phyloP scores from a whole-genome alignment of 352 stramenopile species.

The Globisporangium cylindrosporum region DNA sequence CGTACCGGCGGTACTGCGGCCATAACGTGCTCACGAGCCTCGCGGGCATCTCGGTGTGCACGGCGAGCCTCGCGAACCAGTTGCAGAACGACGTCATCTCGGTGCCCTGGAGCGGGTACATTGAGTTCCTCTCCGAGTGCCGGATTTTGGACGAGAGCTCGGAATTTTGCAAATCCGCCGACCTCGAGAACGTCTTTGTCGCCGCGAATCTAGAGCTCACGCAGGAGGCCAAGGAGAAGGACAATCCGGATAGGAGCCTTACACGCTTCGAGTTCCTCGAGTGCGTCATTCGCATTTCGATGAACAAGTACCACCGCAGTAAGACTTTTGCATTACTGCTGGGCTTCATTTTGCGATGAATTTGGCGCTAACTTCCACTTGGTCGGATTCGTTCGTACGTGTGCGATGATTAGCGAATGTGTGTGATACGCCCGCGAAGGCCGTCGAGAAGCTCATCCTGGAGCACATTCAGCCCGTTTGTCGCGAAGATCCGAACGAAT shows the following conservation, averaged over 20 bases:
- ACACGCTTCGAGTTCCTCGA: constrained; percentile 81
- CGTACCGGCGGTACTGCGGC: constrained; percentile 67
- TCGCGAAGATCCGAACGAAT: constrained; percentile 66
- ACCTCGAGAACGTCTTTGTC: constrained; percentile 82
- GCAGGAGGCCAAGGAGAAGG: constrained; percentile 72
- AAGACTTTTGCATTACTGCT: constrained; percentile 2
- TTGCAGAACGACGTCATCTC: constrained; percentile 68
- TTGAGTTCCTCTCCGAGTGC: constrained; percentile 63
- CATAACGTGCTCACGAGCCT: constrained; percentile 57
- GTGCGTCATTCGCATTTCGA: constrained; percentile 68
- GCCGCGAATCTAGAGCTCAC: constrained; percentile 77
- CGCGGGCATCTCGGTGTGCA: constrained; percentile 35
- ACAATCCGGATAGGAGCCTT: constrained; percentile 75
- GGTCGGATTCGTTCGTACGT: background rate
- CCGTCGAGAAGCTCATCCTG: constrained; percentile 61
- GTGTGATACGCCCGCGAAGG: constrained; percentile 65
- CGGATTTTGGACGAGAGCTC: constrained; percentile 65
- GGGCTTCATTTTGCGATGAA: too few relatives aligned
- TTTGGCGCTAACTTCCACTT: constrained; percentile 10
- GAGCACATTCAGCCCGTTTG: constrained; percentile 51
- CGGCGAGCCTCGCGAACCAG: constrained; percentile 40
- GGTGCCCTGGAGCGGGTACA: constrained; percentile 69
- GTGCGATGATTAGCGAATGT: constrained; percentile 38
- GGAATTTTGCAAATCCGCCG: constrained; percentile 58
- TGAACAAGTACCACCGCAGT: constrained; percentile 78